Evolutionary conservation across 208 protist genomes (phyloP), one percentile per base, ranked within the genome.

Genomic region (Balamuthia mandrillaris): DNA sequence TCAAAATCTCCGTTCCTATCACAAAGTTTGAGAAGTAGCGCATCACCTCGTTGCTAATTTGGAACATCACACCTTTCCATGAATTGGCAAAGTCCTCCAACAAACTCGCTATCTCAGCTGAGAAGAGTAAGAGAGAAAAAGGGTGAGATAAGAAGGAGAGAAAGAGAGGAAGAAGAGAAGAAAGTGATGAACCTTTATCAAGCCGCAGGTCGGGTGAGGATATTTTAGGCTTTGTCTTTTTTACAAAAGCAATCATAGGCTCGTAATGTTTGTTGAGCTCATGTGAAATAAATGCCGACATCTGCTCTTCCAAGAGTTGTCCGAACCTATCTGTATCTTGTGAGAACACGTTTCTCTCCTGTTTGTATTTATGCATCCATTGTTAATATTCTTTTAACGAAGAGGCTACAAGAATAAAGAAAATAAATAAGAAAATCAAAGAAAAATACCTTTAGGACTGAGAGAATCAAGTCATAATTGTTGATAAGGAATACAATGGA

Each of bases 401-500:
- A 1, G 2, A 10, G 37, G 7, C 14, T 31, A 10, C 2, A 7
- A 33, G 2, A 33, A 6, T 21, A n/a, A 37, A 3, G 21, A 44
- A 37, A 63, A 44, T 41, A n/a, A 35, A 10, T 41, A 63, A 27
- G 10, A 35, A 35, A 63, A 63, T 63, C 31, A 14, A 63, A 31
- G 37, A n/a, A 60, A 60, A 60, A 3, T 33, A 60, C 7, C 9
- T 3, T n/a, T n/a, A 78, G 37, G 10, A 78, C 68, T 58, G 35
- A 41, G n/a, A 78, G 68, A 35, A 78, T 78, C 14, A 78, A 33
- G 27, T 78, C 68, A 10, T 78, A 78, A 33, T 78, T 78, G 68
- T 78, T 78, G 68, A 78, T 78, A 7, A 78, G 68, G 27, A 78
- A 78, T 18, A 78, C 31, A n/a, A n/a, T n/a, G n/a, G n/a, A n/a